Evolutionary conservation across 257 asterid species (phyloP).

Genomic region (Plantago elongata): DNA sequence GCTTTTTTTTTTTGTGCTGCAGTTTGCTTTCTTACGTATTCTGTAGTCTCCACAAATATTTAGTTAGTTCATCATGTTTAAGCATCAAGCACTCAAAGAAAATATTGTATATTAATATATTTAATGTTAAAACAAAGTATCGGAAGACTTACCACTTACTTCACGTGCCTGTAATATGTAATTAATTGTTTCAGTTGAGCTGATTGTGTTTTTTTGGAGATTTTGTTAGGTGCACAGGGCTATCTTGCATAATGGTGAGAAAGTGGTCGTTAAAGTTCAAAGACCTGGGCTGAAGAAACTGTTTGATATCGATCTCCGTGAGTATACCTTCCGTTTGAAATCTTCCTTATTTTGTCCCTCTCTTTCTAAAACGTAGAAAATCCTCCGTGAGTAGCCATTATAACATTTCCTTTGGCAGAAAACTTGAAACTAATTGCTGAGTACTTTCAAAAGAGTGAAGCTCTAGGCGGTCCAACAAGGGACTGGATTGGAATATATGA

Average conservation of each 20-base stretch:
- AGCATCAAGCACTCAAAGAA: not conserved
- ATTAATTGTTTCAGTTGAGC: slow-evolving; percentile 12
- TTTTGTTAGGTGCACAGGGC: slow-evolving; percentile 84
- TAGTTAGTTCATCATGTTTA: not conserved
- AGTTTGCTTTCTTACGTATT: too few relatives aligned
- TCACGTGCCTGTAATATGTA: not conserved
- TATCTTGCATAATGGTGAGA: slow-evolving; percentile 82
- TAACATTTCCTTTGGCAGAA: slow-evolving; percentile 41
- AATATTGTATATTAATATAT: not conserved
- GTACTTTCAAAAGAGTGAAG: slow-evolving; percentile 87
- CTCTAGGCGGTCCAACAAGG: slow-evolving; percentile 92
- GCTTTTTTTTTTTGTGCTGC: too few relatives aligned
- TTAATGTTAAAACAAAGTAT: not conserved
- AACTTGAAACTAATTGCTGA: slow-evolving; percentile 84
- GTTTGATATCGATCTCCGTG: slow-evolving; percentile 89
- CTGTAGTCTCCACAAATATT: too few relatives aligned
- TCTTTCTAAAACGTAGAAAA: too few relatives aligned
- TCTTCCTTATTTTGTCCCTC: not conserved
- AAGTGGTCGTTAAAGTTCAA: slow-evolving; percentile 88
- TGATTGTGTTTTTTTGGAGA: slow-evolving; percentile 27
- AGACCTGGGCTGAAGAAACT: slow-evolving; percentile 91
- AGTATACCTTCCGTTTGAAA: slow-evolving; percentile 21
- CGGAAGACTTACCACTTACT: not conserved
- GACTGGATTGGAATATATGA: slow-evolving; percentile 96
- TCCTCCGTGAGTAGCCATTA: not conserved